phyloP scores from a whole-genome alignment of 140 eudicot species.

The Ambrosia hybrid region DNA sequence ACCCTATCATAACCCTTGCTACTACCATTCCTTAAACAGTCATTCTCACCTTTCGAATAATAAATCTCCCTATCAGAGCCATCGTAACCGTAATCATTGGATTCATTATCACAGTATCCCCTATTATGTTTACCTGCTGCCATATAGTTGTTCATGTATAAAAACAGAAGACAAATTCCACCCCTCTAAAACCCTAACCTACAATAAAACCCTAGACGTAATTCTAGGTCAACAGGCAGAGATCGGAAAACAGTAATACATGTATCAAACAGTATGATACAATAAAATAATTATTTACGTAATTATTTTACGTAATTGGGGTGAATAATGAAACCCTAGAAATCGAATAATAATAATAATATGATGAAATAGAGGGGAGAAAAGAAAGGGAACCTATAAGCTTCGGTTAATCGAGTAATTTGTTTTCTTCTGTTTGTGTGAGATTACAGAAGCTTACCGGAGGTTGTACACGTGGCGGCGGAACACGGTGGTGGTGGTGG shows the following conservation, averaged over 20 bases:
- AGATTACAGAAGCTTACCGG: not conserved
- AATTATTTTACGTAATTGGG: conserved; percentile 4
- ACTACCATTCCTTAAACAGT: conserved; percentile 8
- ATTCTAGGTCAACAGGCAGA: not conserved
- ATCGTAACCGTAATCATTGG: too few relatives aligned
- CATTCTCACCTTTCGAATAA: conserved; percentile 44
- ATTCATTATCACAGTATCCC: conserved; percentile 44
- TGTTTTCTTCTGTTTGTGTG: not conserved
- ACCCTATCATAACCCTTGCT: conserved; percentile 38
- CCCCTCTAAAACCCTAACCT: conserved; percentile 29
- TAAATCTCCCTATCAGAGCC: too few relatives aligned
- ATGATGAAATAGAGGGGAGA: not conserved
- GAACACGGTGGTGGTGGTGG: not conserved
- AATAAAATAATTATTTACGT: not conserved
- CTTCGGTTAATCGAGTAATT: not conserved
- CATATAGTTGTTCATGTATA: conserved; percentile 42
- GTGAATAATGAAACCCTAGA: conserved; percentile 37
- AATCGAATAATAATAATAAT: not conserved
- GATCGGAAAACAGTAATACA: too few relatives aligned
- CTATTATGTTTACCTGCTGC: conserved; percentile 78
- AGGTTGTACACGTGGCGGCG: not conserved
- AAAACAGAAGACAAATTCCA: not conserved
- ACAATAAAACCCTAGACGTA: not conserved
- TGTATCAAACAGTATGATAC: not conserved
- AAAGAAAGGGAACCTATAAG: not conserved